Evolutionary conservation across 2,329 filamentous ascomycete species (phyloP).

Genomic region (Pseudocercospora vitis): DNA sequence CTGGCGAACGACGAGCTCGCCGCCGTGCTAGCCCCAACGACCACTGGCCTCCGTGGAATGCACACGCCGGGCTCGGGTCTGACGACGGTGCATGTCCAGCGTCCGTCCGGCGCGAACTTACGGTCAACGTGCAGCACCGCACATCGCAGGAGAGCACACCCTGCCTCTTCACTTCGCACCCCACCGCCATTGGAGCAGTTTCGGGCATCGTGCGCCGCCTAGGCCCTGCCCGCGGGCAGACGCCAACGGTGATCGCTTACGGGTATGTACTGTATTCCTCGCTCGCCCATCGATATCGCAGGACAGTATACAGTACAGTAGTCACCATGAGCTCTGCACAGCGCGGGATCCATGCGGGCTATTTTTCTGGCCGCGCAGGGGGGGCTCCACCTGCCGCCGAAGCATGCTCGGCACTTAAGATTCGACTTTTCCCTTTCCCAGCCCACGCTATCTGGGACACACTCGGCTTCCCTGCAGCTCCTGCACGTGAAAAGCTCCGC

Average conservation of each 20-base stretch:
- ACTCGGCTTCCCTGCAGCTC: background rate
- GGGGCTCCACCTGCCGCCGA: conserved; percentile 2
- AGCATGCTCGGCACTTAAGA: background rate
- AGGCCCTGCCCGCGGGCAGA: background rate
- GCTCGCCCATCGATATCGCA: no score
- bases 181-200: background rate
- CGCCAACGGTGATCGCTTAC: background rate
- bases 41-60: background rate
- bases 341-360: background rate
- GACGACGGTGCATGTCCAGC: background rate
- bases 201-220: background rate
- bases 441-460: background rate
- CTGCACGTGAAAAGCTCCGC: background rate
- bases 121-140: background rate
- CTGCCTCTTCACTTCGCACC: background rate
- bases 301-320: no score
- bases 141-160: background rate
- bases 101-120: background rate
- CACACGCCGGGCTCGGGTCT: background rate
- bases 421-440: background rate
- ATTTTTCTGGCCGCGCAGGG: background rate
- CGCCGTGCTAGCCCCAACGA: conserved; percentile 5
- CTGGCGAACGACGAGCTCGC: background rate
- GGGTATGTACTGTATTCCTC: background rate
- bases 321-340: background rate